Evolutionary conservation across 345 rosid genomes (phyloP), one percentile per base, ranked within the genome.

Genomic region (Rhizophora mangle): DNA sequence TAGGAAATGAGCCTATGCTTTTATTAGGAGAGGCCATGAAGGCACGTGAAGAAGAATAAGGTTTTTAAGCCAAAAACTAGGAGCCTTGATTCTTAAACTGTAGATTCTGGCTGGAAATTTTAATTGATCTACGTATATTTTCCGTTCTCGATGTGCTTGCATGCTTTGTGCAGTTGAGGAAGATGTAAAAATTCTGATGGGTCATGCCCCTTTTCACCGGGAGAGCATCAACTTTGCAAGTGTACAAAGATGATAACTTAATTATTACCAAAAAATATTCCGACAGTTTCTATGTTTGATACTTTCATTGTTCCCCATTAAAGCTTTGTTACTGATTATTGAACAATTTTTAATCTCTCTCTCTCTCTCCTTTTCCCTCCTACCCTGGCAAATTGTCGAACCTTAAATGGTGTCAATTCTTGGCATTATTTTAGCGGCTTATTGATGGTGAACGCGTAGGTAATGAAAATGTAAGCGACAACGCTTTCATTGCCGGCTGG

Each of bases 171-270:
- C 72, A 56, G 68, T 37, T 30, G 43, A 70, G 21, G 51, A 66
- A 64, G 66, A 58, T 67, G 76, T 73, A 43, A 62, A 66, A 73
- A 31, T 71, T 65, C 24, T 65, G 32, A 31, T 43, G 68, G 51
- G 62, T 43, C 19, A 18, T 54, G 52, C 24, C 15, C 34, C 32
- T 56, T 61, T 27, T 21, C n/a, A 30, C 6, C 15, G 62, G 66
- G 69, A 36, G 29, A 60, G 20, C 67, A 70, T 72, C 71, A 68
- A 64, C 77, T 78, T 77, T 65, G 69, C 52, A 73, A 68, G 76
- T 74, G 81, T 68, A 77, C 74, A 68, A 74, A 60, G 65, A 70
- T 46, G 57, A 72, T 65, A 43, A 11, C 49, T 43, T 43, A 13
- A 43, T 13, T 43, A 43, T 43, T 13, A 11, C 5, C 49, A 13